A percentile compares a stretch with the other conserved stretches of the same genome.
These are phyloP conservation scores for Leccinum olivaceopallidum DNA, from an alignment of 768 basidiomycete genomes.

Conservation along the genomic window DNA sequence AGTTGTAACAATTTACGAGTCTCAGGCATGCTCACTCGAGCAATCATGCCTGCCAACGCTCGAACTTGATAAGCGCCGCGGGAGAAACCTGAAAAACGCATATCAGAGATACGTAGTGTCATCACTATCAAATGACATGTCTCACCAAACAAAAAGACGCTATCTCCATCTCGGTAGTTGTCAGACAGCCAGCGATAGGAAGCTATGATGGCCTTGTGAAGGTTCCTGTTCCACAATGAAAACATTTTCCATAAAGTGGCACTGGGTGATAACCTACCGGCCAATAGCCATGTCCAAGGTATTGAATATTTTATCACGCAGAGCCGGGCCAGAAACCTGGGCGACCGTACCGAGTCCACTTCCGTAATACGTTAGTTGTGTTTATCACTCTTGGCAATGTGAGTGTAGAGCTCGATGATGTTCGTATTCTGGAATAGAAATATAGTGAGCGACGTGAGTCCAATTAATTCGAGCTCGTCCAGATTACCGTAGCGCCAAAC, in stretches of 20 bases:
- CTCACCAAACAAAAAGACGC: slow-evolving; percentile 43
- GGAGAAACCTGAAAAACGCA: slow-evolving; percentile 39
- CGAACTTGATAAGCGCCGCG: slow-evolving; percentile 50
- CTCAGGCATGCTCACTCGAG: slow-evolving; percentile 28
- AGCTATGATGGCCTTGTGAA: slow-evolving; percentile 35
- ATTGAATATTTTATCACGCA: slow-evolving; percentile 23
- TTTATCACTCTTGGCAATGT: slow-evolving; percentile 33
- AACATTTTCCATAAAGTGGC: background rate
- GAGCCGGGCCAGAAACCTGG: slow-evolving; percentile 20
- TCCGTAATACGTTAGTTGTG: slow-evolving; percentile 41
- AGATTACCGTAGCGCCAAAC: slow-evolving; percentile 34
- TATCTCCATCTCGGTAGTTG: slow-evolving; percentile 38
- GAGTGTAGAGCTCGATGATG: slow-evolving; percentile 40
- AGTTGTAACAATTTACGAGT: too few relatives aligned
- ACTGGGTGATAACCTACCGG: slow-evolving; percentile 26
- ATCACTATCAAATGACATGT: background rate
- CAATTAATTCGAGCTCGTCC: background rate
- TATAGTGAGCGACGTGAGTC: background rate
- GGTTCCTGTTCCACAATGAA: slow-evolving; percentile 29
- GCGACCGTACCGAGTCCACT: slow-evolving; percentile 42
- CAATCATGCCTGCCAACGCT: slow-evolving; percentile 44
- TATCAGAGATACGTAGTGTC: slow-evolving; percentile 1
- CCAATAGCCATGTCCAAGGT: slow-evolving; percentile 37
- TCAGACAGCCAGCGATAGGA: slow-evolving; percentile 45
- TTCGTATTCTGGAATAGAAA: slow-evolving; percentile 36